These are phyloP conservation scores for Ophiostoma himal-ulmi DNA, from an alignment of 2,329 filamentous ascomycete species.

Conservation along the genomic window DNA sequence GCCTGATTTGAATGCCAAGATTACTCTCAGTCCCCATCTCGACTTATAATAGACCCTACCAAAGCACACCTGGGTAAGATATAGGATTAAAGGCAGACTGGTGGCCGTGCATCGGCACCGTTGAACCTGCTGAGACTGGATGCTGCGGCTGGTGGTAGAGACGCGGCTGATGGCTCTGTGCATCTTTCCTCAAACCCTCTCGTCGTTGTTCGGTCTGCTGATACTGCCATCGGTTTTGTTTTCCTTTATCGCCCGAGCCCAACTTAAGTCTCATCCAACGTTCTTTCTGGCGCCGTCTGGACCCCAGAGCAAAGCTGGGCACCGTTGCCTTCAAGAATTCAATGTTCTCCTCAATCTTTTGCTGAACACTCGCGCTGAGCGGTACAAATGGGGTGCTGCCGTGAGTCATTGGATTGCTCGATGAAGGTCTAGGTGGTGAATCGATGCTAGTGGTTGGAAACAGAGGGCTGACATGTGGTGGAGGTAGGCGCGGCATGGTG, in stretches of 20 bases:
- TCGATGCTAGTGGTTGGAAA: neutral
- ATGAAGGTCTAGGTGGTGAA: neutral
- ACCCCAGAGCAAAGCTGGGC: constrained; percentile 23
- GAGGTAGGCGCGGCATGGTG: neutral
- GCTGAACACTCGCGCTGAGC: constrained; percentile 21
- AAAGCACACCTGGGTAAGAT: neutral
- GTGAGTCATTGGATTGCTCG: neutral
- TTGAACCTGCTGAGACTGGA: neutral
- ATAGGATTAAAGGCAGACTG: neutral
- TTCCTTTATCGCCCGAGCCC: neutral
- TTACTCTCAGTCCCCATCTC: neutral
- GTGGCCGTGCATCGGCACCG: neutral
- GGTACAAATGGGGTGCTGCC: constrained; percentile 10
- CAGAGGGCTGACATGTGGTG: neutral
- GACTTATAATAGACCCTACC: neutral
- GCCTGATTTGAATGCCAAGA: neutral
- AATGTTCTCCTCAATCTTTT: constrained; percentile 26
- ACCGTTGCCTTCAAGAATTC: constrained; percentile 23
- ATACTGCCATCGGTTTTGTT: neutral
- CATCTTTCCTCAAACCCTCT: neutral
- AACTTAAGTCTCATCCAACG: constrained; percentile 19
- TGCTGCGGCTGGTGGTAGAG: neutral
- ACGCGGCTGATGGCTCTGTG: neutral
- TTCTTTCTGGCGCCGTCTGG: constrained; percentile 23
- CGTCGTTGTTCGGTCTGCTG: neutral